Base-by-base conservation (phyloP, 1,284 basidiomycete species). In the Melanopsichium pennsylvanicum region DNA sequence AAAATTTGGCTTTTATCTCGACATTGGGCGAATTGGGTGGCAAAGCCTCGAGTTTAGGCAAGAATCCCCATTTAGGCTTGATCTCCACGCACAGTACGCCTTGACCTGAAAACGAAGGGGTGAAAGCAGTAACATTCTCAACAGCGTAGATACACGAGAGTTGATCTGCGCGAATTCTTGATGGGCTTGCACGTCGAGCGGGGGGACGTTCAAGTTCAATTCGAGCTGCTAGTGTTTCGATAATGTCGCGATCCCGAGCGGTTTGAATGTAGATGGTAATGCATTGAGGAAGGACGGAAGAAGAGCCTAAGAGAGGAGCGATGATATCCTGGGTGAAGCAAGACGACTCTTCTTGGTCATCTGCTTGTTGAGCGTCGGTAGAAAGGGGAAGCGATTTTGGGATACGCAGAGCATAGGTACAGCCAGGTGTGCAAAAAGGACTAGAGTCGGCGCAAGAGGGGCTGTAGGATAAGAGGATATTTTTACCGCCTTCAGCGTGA, bases 61-160 rank as follows among this genome's bases (percentile, higher is more conserved):
- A 44, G 22, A 59, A 70, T 4, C 68, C 68, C 68, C 68, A 70
- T 25, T 70, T 70, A 2, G 68, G 68, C 47, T 70, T 70, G 60
- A 70, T 64, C 45, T 70, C 67, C 1, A 68, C 48, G 25, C 55
- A 61, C 16, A 72, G 52, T 19, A 61, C 60, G 5, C 32, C 29
- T 27, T 32, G 11, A 2, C 37, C 22, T 2, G 25, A 12, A 7
- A 37, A 34, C n/a, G 40, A 18, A 16, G 18, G 3, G 4, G 27
- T 11, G 2, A 45, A 46, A 7, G 64, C 64, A 22, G 60, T 64
- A 12, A 72, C 41, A 32, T 72, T 58, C 27, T 69, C 57, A 9
- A 72, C 51, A 15, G 57, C 57, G 31, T 64, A 62, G 44, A 66
- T 50, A 44, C 41, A 50, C 0, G 41, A 38, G 3, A 60, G 34